phyloP scores from a whole-genome alignment of 1,284 basidiomycete species.

The Trichosporon inkin region DNA sequence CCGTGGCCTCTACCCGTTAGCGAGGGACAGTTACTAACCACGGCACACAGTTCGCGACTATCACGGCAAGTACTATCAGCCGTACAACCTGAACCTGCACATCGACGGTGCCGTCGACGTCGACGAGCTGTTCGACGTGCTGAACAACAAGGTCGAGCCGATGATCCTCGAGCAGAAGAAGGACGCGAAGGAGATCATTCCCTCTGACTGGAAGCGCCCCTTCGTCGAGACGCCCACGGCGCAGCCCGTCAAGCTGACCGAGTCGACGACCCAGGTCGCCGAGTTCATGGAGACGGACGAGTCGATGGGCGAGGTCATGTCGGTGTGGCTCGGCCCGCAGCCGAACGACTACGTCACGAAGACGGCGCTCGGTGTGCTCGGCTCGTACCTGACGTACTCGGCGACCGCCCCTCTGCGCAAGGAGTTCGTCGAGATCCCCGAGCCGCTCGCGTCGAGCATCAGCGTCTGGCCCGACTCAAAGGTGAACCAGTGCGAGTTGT shows the following conservation, averaged over 20 bases:
- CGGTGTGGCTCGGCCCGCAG: conserved; percentile 75
- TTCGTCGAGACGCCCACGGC: conserved; percentile 85
- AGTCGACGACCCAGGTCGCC: conserved; percentile 59
- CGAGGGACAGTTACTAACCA: neutral
- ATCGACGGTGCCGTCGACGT: conserved; percentile 56
- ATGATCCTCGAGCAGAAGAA: conserved; percentile 56
- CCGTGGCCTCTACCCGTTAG: neutral
- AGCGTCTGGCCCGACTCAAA: conserved; percentile 75
- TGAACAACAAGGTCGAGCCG: conserved; percentile 78
- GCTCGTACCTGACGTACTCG: conserved; percentile 85
- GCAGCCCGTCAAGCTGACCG: conserved; percentile 57
- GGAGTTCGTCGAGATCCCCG: conserved; percentile 87
- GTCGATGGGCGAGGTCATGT: conserved; percentile 79
- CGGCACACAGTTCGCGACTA: conserved; percentile 77
- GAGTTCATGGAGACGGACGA: conserved; percentile 99
- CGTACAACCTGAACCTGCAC: conserved; percentile 71
- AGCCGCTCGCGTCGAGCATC: conserved; percentile 82
- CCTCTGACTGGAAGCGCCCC: conserved; percentile 84
- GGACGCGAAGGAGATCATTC: conserved; percentile 20
- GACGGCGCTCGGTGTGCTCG: conserved; percentile 78
- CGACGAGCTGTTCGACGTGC: conserved; percentile 59
- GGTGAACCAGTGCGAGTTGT: conserved; percentile 69
- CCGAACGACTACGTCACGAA: conserved; percentile 70
- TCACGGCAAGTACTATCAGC: conserved; percentile 86
- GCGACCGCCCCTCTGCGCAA: conserved; percentile 86